A percentile compares a stretch with the other conserved stretches of the same genome.
Conservation (phyloP, 345 rosid genomes). For the Arabis alpina region DNA sequence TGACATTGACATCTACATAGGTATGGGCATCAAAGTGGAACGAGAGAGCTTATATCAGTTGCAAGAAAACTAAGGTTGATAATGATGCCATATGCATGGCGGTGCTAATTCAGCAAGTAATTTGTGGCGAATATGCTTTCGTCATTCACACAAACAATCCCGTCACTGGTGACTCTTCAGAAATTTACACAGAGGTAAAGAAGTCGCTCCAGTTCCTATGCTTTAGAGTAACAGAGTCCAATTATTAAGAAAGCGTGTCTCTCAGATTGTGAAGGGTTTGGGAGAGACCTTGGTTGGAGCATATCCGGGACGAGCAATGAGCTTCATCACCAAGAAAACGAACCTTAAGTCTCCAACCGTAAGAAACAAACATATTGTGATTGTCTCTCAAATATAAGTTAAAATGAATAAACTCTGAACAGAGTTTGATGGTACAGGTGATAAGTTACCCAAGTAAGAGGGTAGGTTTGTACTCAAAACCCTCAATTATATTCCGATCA, state of each 20-base stretch:
- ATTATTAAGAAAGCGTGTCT: neutral
- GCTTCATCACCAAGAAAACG: conserved; percentile 86
- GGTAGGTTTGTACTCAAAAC: conserved; percentile 80
- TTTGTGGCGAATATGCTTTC: conserved; percentile 92
- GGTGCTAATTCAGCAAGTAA: conserved; percentile 89
- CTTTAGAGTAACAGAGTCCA: neutral
- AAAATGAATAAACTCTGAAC: neutral
- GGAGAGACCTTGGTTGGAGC: conserved; percentile 98
- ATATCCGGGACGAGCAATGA: conserved; percentile 94
- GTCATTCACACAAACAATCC: conserved; percentile 99
- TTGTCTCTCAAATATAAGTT: neutral
- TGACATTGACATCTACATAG: conserved; percentile 42
- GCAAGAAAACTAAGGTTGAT: conserved; percentile 73
- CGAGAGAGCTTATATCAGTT: conserved; percentile 93
- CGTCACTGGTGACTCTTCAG: conserved; percentile 79
- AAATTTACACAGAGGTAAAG: conserved; percentile 89
- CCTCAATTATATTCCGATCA: conserved; percentile 87
- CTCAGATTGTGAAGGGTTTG: conserved; percentile 87
- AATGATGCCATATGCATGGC: conserved; percentile 94
- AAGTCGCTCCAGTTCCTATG: neutral
- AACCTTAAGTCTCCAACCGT: conserved; percentile 78
- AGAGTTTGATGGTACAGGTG: conserved; percentile 48
- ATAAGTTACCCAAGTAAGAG: conserved; percentile 94
- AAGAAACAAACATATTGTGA: conserved; percentile 28
- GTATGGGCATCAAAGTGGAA: conserved; percentile 99